These are phyloP conservation scores for Cucumis sativus DNA, from an alignment of 306 rosid species.

Conservation along the genomic window Cucumber_9930_V3 NC_026655.2:8672001-8672500, in stretches of 20 bases:
- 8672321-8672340: too few species aligned
- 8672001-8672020: slow-evolving; percentile 8
- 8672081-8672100: slow-evolving; percentile 99
- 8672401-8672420: too few species aligned
- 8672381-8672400: too few species aligned
- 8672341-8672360: too few species aligned
- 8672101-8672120: slow-evolving; percentile 99
- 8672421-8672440: too few species aligned
- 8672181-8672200: slow-evolving; percentile 39
- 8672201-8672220: background rate
- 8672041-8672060: slow-evolving; percentile 12
- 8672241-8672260: background rate
- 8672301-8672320: background rate
- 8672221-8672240: background rate
- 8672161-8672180: slow-evolving; percentile 98
- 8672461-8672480: too few species aligned
- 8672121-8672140: slow-evolving; percentile 95
- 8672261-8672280: background rate
- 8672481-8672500: too few species aligned
- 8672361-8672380: too few species aligned
- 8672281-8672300: background rate
- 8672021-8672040: background rate
- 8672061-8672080: slow-evolving; percentile 89
- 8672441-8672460: too few species aligned
- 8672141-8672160: slow-evolving; percentile 94